A percentile compares a stretch with the other conserved stretches of the same genome.
Evolutionary conservation across 257 asterid species (phyloP).

Genomic region (Haberlea rhodopensis): DNA sequence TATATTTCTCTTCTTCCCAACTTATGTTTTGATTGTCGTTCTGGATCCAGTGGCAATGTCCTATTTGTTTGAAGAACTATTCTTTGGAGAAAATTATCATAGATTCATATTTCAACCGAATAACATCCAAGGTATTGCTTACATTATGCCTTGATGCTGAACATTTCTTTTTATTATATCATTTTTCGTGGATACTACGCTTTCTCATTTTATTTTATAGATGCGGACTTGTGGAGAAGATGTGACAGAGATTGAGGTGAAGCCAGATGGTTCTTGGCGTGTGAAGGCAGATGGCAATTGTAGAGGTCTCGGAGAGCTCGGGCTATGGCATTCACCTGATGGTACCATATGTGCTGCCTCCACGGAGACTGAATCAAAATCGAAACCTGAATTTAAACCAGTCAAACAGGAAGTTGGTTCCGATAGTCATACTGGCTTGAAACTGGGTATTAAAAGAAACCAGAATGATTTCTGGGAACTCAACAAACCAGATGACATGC

Average conservation of each 20-base stretch:
- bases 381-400: constrained; percentile 54
- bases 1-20: constrained; percentile 13
- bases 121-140: constrained; percentile 66
- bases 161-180: constrained; percentile 14
- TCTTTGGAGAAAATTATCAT: constrained; percentile 78
- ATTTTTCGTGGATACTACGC: constrained; percentile 2
- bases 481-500: constrained; percentile 53
- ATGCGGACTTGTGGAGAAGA: constrained; percentile 75
- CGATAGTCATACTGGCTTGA: constrained; percentile 67
- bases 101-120: constrained; percentile 88
- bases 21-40: constrained; percentile 23
- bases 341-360: constrained; percentile 53
- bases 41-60: constrained; percentile 97
- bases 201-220: constrained; percentile 39
- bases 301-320: constrained; percentile 74
- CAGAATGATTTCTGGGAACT: constrained; percentile 77
- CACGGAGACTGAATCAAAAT: constrained; percentile 59
- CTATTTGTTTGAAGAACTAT: constrained; percentile 90
- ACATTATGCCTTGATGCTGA: constrained; percentile 1
- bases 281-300: constrained; percentile 80
- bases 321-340: constrained; percentile 87
- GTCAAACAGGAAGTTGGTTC: constrained; percentile 75
- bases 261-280: constrained; percentile 99
- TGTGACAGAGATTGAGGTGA: constrained; percentile 86
- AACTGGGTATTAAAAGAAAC: constrained; percentile 64